Conservation (phyloP, 139 green algal species). For the Chlamydomonas sp. region DNA sequence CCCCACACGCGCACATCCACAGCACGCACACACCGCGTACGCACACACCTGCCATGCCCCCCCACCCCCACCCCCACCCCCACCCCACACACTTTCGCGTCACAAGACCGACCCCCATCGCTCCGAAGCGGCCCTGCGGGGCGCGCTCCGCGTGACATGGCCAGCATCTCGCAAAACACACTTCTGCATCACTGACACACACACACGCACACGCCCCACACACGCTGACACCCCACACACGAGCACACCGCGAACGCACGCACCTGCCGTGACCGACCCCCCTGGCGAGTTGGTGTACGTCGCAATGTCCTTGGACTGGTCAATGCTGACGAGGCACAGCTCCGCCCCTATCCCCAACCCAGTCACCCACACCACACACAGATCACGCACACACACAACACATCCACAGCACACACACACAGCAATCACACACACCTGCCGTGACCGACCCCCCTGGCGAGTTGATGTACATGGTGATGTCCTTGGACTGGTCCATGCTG, state of each 20-base stretch:
- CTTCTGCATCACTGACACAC: too few species aligned
- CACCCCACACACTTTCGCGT: too few species aligned
- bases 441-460: conserved; percentile 92
- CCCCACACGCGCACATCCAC: too few species aligned
- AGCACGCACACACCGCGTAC: too few species aligned
- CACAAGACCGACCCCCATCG: too few species aligned
- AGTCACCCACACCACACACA: neutral
- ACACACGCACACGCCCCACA: neutral
- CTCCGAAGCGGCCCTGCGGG: too few species aligned
- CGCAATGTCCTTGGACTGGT: neutral
- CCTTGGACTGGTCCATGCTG: conserved; percentile 62
- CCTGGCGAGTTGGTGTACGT: conserved; percentile 30
- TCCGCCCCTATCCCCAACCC: neutral
- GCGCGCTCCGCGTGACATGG: too few species aligned
- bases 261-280: conserved; percentile 86
- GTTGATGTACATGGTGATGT: conserved; percentile 99
- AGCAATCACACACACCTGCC: conserved; percentile 53
- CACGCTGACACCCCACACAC: conserved; percentile 2
- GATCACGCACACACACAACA: neutral
- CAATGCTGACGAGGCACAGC: too few species aligned
- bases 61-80: too few species aligned
- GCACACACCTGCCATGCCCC: too few species aligned
- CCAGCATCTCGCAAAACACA: too few species aligned
- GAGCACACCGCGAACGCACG: neutral
- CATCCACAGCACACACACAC: conserved; percentile 5